A percentile compares a stretch with the other conserved stretches of the same genome.
Evolutionary conservation across 108 stramenopile genomes (phyloP).

Genomic region (Phaeodactylum tricornutum): DNA sequence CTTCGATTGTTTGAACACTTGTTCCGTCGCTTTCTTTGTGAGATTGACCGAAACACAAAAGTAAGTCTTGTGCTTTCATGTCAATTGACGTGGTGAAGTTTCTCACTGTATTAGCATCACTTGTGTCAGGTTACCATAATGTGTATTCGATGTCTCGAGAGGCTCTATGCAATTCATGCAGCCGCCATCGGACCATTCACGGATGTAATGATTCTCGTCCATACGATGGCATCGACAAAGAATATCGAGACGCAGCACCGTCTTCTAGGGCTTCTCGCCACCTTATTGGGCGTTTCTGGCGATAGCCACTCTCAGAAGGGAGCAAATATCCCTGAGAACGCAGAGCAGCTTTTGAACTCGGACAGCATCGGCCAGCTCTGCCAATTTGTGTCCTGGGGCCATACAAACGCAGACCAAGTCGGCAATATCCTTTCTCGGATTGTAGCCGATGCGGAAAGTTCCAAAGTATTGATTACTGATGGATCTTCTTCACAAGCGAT

Average conservation of each 20-base stretch:
- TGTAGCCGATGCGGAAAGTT: not conserved
- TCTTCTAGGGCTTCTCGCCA: constrained; percentile 46
- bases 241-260: constrained; percentile 64
- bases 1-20: constrained; percentile 55
- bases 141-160: constrained; percentile 56
- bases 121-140: constrained; percentile 38
- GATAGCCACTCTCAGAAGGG: constrained; percentile 20
- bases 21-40: constrained; percentile 64
- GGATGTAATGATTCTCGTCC: constrained; percentile 63
- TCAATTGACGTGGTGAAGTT: not conserved
- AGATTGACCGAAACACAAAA: constrained; percentile 46
- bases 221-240: constrained; percentile 48
- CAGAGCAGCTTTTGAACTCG: constrained; percentile 52
- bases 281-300: constrained; percentile 37
- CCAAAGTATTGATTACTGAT: not conserved
- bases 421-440: not conserved
- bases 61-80: constrained; percentile 1
- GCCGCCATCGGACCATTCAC: constrained; percentile 51
- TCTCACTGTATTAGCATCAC: not conserved
- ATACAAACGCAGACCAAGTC: constrained; percentile 28
- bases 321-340: constrained; percentile 50
- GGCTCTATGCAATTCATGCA: constrained; percentile 55
- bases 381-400: constrained; percentile 66
- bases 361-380: constrained; percentile 54
- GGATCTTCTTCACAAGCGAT: not conserved